A percentile compares a stretch with the other conserved stretches of the same genome.
Conservation (phyloP, 306 rosid genomes). For the Vicia sativa region DNA sequence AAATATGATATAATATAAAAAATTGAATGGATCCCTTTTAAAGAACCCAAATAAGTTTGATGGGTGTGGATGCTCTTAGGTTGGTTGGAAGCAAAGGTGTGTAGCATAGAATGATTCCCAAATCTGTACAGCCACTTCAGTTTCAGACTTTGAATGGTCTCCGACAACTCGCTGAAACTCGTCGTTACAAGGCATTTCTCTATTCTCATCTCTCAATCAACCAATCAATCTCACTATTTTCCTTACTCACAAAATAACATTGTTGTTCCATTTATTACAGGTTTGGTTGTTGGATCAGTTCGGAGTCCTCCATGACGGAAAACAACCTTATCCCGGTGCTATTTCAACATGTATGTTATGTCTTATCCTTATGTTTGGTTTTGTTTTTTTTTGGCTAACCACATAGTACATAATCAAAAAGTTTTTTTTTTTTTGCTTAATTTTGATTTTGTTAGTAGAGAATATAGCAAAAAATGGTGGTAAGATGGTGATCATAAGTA, state of each 20-base stretch:
- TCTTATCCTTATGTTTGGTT: neutral
- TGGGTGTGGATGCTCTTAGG: no score
- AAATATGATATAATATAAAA: no score
- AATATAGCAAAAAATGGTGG: constrained; percentile 73
- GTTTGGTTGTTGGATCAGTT: constrained; percentile 95
- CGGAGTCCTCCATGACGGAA: constrained; percentile 97
- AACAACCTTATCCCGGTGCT: constrained; percentile 86
- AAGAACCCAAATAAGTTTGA: no score
- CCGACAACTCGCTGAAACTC: constrained; percentile 69
- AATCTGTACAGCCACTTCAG: constrained; percentile 50
- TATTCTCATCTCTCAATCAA: neutral
- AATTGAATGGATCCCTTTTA: no score
- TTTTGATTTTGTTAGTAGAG: constrained; percentile 56
- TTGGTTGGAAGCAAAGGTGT: neutral
- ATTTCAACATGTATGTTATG: constrained; percentile 63
- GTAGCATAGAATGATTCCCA: constrained; percentile 50
- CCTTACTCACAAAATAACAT: neutral
- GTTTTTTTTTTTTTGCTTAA: neutral
- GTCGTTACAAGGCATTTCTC: constrained; percentile 62
- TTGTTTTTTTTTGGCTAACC: no score
- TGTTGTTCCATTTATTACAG: constrained; percentile 36
- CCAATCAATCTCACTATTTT: neutral
- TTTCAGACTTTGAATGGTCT: constrained; percentile 68
- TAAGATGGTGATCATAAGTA: constrained; percentile 92
- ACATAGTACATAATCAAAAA: neutral